A percentile compares a stretch with the other conserved stretches of the same genome.
Evolutionary conservation across 75 land plant species (phyloP).

Genomic region (Larix kaempferi): DNA sequence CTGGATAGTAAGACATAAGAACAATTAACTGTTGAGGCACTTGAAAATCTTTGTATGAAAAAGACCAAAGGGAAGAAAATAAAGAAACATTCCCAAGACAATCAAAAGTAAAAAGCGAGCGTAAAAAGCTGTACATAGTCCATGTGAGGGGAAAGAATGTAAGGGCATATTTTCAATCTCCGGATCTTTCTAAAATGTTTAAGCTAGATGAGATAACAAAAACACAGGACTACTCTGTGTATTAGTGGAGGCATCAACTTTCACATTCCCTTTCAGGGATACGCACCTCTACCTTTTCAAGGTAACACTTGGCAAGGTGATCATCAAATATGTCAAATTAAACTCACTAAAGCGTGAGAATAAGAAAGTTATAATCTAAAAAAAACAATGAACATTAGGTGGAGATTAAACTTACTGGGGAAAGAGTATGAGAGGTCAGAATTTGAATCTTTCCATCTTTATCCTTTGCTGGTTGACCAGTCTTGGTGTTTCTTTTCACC

Average conservation of each 20-base stretch:
- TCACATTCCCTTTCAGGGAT: too few species aligned
- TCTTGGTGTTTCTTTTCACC: constrained; percentile 91
- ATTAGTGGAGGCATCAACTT: too few species aligned
- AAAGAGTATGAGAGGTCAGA: constrained; percentile 92
- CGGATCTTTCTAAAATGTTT: too few species aligned
- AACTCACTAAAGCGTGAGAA: neutral
- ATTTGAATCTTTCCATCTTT: constrained; percentile 82
- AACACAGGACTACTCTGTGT: too few species aligned
- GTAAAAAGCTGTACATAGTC: neutral
- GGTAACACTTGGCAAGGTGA: neutral
- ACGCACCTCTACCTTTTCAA: too few species aligned
- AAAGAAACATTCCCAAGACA: neutral
- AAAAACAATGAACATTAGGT: neutral
- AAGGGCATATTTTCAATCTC: too few species aligned
- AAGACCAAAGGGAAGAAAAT: neutral
- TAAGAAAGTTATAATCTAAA: neutral
- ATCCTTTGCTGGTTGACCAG: constrained; percentile 69
- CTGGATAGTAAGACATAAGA: neutral
- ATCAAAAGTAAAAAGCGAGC: neutral
- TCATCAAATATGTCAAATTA: neutral
- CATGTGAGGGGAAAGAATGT: neutral
- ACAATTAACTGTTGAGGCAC: neutral
- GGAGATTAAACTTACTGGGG: constrained; percentile 60
- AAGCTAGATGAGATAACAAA: too few species aligned
- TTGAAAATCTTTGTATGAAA: neutral